Percentiles rank a stretch among this genome's conserved stretches.
phyloP scores from a whole-genome alignment of 306 rosid species.

The Cucumis cinereus region DNA sequence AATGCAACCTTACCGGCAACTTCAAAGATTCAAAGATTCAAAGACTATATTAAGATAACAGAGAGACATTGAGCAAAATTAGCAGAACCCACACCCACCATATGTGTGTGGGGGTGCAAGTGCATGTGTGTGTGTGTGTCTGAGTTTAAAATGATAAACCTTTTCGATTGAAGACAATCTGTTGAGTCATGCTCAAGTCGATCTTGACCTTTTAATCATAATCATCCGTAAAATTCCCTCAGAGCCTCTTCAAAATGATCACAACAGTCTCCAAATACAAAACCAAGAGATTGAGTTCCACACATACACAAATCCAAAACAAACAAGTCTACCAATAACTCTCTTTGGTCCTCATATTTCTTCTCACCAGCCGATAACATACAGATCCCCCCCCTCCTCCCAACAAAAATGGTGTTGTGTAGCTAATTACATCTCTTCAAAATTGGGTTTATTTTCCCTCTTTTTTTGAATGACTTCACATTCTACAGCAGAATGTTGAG shows the following conservation, averaged over 20 bases:
- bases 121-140: too few relatives aligned
- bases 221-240: background rate
- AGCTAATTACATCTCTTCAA: background rate
- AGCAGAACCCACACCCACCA: too few relatives aligned
- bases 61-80: too few relatives aligned
- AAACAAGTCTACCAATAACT: background rate
- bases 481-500: background rate
- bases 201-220: too few relatives aligned
- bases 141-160: too few relatives aligned
- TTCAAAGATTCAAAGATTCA: too few relatives aligned
- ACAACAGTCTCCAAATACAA: background rate
- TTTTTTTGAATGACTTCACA: background rate
- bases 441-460: background rate
- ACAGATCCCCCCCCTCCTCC: background rate
- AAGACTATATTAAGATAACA: too few relatives aligned
- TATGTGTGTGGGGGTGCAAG: too few relatives aligned
- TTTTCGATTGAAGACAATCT: too few relatives aligned
- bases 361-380: background rate
- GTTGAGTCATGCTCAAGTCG: too few relatives aligned
- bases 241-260: background rate
- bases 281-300: background rate
- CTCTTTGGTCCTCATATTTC: background rate
- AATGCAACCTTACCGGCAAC: too few relatives aligned
- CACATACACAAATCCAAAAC: background rate
- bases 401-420: background rate